Evolutionary conservation across 352 stramenopile species (phyloP), one percentile per base, ranked within the genome.

Genomic region (Aphanomyces astaci): DNA sequence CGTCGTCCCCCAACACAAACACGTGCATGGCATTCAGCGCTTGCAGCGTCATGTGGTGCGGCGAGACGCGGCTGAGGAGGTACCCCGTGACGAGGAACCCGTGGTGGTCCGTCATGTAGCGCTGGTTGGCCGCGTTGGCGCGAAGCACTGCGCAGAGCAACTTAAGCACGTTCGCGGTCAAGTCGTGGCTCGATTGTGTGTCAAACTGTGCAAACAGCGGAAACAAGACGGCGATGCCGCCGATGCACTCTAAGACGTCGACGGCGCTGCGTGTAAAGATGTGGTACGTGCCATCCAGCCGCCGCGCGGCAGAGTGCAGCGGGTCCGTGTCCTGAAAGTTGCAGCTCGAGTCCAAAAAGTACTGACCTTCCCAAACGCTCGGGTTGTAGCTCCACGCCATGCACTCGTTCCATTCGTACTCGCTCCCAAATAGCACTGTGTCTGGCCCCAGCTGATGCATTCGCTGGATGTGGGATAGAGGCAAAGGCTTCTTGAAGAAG

Each of bases 321-420:
- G 62, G 48, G 9, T 27, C 33, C 19, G 51, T 28, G 10, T 68
- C 62, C n/a, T 68, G 62, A 57, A 68, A 57, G n/a, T 68, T 45
- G 13, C n/a, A 57, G 51, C 62, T 68, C 15, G 39, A 46, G 48
- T 68, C 43, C 39, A 62, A 48, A 36, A 68, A 68, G 45, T 46
- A 68, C 39, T 68, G 62, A n/a, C 62, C 62, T 45, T 68, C 62
- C 62, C 62, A 68, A 4, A 68, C 62, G 22, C 62, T 68, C 0
- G 62, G 43, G 48, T 62, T 60, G 51, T 68, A 68, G 27, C 62
- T 68, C 62, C 62, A 68, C 5, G 24, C 40, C 0, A 68, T 36
- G 22, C 59, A 28, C 7, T 43, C 43, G 0, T 27, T 17, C 28
- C 49, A 48, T 31, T 51, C 28, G 30, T 33, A 32, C 15, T 68